These are phyloP conservation scores for Blastobotrys arbuscula DNA, from an alignment of 1,139 yeast species.

Conservation along the genomic window DNA sequence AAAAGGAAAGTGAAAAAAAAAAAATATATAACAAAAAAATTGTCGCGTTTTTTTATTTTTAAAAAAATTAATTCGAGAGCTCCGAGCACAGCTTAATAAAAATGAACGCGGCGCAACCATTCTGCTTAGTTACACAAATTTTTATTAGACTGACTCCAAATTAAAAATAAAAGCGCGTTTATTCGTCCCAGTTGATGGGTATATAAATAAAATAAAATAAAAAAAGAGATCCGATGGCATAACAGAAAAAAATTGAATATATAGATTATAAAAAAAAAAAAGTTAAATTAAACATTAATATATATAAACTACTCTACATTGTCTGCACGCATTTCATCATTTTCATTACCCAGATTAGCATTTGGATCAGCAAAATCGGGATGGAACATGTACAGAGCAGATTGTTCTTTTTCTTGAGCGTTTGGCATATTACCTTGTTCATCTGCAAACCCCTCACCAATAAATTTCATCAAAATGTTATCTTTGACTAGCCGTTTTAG, in stretches of 20 bases:
- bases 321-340: constrained; percentile 4
- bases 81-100: no score
- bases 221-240: no score
- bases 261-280: not conserved
- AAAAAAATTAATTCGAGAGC: not conserved
- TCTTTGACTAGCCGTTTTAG: constrained; percentile 81
- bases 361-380: constrained; percentile 56
- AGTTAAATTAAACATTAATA: not conserved
- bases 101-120: not conserved
- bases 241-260: no score
- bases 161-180: not conserved
- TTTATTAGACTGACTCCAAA: no score
- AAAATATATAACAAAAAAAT: not conserved
- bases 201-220: no score
- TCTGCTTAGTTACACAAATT: no score
- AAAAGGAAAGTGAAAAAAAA: not conserved
- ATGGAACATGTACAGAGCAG: constrained; percentile 66
- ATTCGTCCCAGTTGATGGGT: no score
- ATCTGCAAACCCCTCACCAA: constrained; percentile 47
- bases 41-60: not conserved
- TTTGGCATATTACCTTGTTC: constrained; percentile 18
- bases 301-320: not conserved
- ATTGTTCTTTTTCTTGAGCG: constrained; percentile 29
- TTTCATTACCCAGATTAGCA: constrained; percentile 5
- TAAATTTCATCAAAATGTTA: constrained; percentile 75